These are phyloP conservation scores for Bonia amplexicaulis DNA, from an alignment of 176 grass and related monocot species.

Conservation along the genomic window DNA sequence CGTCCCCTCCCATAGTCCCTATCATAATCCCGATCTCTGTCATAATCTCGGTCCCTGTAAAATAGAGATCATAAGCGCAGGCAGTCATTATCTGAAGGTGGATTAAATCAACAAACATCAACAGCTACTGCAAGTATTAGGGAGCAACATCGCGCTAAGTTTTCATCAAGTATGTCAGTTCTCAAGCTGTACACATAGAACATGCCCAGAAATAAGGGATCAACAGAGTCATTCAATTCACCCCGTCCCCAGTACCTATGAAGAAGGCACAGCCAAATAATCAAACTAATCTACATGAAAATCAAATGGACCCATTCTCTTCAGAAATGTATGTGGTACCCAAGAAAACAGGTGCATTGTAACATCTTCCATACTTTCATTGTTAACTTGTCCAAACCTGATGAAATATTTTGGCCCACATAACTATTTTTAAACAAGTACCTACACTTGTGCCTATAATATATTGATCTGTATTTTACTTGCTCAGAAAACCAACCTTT, in stretches of 20 bases:
- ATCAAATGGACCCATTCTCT: background rate
- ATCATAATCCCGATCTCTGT: slow-evolving; percentile 61
- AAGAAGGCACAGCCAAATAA: background rate
- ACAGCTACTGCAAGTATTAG: background rate
- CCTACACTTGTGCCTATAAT: background rate
- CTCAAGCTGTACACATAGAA: background rate
- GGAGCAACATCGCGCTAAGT: background rate
- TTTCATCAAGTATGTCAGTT: background rate
- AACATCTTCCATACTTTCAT: background rate
- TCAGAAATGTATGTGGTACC: background rate
- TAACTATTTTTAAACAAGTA: background rate
- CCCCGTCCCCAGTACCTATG: background rate
- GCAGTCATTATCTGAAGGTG: background rate
- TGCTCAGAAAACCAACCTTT: background rate
- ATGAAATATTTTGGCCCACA: background rate
- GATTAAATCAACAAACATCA: slow-evolving; percentile 8
- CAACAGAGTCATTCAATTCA: background rate
- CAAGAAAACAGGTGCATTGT: background rate
- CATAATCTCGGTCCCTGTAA: slow-evolving; percentile 52
- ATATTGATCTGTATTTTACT: background rate
- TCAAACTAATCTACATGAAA: background rate
- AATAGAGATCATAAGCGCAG: background rate
- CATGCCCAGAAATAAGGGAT: background rate
- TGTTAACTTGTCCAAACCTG: background rate
- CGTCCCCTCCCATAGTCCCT: slow-evolving; percentile 43